Evolutionary conservation across 2,329 filamentous ascomycete species (phyloP), one percentile per base, ranked within the genome.

Genomic region (Aspergillaceae sp.): DNA sequence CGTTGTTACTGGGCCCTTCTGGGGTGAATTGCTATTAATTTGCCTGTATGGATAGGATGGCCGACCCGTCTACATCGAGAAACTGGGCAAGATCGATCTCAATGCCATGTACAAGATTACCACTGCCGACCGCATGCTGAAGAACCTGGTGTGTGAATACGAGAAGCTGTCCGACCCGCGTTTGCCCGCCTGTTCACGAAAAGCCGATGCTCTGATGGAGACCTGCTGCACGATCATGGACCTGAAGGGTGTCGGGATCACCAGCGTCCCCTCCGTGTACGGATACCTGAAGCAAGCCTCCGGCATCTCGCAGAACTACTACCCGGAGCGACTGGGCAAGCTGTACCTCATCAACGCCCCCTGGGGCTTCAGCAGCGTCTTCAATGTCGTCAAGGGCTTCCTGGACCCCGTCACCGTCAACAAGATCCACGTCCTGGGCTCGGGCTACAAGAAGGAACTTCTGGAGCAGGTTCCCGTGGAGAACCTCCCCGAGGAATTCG

Each of bases 221-320:
- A 98, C 92, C 27, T 96, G 88, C 76, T 97, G 92, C 82, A 91
- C 87, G 54, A 89, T 98, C 72, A 92, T 97, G 84, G 92, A 98
- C 71, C 79, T 96, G 68, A 95, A 95, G 76, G 90, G 90, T 51
- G 90, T 98, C 27, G 87, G 87, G 48, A 73, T 97, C 58, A 78
- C 76, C 65, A 92, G 86, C 71, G 83, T 87, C 38, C 78, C 82
- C 51, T 84, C 85, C 51, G 91, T 96, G 48, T 95, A 94, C 75
- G 78, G 81, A 45, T 97, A 96, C 74, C 80, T 98, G 57, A 81
- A 81, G 61, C 80, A 85, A 65, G 89, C 88, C 40, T 92, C 88
- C 32, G 83, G 75, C 66, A 87, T 98, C 72, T 94, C 87, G 54
- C 92, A 97, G 73, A 95, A 97, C 79, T 94, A 97, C 81, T 98